Conservation (phyloP, 1,139 yeast genomes). For the Trichomonascaceae sp. region DNA sequence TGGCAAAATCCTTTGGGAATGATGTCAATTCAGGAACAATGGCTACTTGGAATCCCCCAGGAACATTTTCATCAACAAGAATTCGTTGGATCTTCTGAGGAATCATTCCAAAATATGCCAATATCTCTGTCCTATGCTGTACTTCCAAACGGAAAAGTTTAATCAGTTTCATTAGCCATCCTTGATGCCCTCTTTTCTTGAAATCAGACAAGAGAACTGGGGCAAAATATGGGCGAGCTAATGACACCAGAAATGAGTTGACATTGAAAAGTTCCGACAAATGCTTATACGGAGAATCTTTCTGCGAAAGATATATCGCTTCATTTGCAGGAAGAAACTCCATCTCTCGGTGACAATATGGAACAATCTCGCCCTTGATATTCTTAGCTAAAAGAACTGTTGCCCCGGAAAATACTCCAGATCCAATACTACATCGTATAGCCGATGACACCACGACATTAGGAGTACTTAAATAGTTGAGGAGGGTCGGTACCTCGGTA, state of each 20-base stretch:
- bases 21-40: constrained; percentile 77
- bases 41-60: constrained; percentile 75
- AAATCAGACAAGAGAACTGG: constrained; percentile 81
- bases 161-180: constrained; percentile 41
- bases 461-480: constrained; percentile 87
- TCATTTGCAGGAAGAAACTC: constrained; percentile 45
- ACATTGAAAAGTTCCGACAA: constrained; percentile 90
- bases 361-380: constrained; percentile 30
- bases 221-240: constrained; percentile 90
- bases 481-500: constrained; percentile 53
- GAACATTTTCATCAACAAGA: constrained; percentile 82
- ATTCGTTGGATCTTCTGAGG: constrained; percentile 66
- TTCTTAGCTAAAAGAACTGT: constrained; percentile 67
- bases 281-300: constrained; percentile 72
- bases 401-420: constrained; percentile 51
- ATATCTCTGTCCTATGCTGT: constrained; percentile 74
- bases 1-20: constrained; percentile 60
- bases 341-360: constrained; percentile 18
- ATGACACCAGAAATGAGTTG: constrained; percentile 80
- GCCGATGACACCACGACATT: constrained; percentile 85
- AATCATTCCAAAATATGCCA: constrained; percentile 72
- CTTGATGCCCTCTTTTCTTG: constrained; percentile 51
- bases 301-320: constrained; percentile 30
- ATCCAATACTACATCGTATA: constrained; percentile 60
- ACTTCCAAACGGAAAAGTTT: constrained; percentile 56